A percentile compares a stretch with the other conserved stretches of the same genome.
Conservation (phyloP, 2,329 filamentous ascomycete species). For the Pseudogymnoascus sp. region DNA sequence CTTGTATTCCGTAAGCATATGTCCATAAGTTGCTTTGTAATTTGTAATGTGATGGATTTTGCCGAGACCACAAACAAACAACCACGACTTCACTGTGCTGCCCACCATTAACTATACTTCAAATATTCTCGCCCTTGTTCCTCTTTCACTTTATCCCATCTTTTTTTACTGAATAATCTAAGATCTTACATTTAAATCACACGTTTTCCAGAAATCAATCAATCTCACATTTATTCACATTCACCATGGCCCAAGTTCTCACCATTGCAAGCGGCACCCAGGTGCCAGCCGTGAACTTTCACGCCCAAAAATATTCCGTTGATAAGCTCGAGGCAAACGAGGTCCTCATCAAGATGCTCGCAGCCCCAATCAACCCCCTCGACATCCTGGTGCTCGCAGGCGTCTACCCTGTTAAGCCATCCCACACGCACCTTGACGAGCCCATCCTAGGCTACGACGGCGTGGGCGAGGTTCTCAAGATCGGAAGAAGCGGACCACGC, state of each 20-base stretch:
- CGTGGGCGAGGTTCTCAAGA: constrained; percentile 20
- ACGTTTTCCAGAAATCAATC: not conserved
- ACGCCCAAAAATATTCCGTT: not conserved
- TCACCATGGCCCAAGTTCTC: not conserved
- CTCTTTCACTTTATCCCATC: not conserved
- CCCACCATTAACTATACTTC: not conserved
- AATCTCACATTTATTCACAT: not conserved
- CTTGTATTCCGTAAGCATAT: not conserved
- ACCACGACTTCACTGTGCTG: not conserved
- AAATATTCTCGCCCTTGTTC: not conserved
- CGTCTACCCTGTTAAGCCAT: not conserved
- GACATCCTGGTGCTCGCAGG: not conserved
- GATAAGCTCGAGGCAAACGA: not conserved
- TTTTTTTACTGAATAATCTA: not conserved
- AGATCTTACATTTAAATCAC: not conserved
- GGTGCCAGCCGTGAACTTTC: not conserved
- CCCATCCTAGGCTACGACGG: constrained; percentile 19
- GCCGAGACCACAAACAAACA: constrained; percentile 1
- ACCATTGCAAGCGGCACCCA: not conserved
- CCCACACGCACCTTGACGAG: not conserved
- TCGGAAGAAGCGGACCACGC: constrained; percentile 19
- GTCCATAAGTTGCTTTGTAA: not conserved
- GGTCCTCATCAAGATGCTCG: not conserved
- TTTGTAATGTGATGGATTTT: not conserved
- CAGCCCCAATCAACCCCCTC: not conserved